Conservation (phyloP, 495 filamentous ascomycete genomes). For the Bathelium albidoporum region DNA sequence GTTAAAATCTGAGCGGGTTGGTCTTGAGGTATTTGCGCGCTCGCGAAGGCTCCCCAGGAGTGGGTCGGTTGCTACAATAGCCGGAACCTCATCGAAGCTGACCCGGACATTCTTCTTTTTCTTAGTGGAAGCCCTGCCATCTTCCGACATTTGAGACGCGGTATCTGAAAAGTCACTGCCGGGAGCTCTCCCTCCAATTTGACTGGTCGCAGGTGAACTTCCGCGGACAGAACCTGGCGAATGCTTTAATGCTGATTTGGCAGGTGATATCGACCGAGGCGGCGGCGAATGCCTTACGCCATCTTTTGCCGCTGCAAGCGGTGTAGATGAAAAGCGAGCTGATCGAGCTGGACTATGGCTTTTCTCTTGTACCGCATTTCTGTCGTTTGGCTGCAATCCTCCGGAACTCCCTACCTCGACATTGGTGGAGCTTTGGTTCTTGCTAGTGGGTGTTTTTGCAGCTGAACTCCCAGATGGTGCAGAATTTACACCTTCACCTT, state of each 20-base stretch:
- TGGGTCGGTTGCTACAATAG: background rate
- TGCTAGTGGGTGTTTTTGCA: background rate
- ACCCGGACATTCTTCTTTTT: slow-evolving; percentile 67
- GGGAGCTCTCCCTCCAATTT: slow-evolving; percentile 24
- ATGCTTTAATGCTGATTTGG: slow-evolving; percentile 76
- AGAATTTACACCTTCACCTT: slow-evolving; percentile 14
- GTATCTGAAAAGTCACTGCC: slow-evolving; percentile 52
- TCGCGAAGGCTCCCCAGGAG: background rate
- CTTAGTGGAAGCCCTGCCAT: slow-evolving; percentile 33
- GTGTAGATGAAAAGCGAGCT: slow-evolving; percentile 59
- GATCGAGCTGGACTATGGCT: slow-evolving; percentile 50
- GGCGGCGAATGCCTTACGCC: slow-evolving; percentile 62
- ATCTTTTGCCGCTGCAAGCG: slow-evolving; percentile 40
- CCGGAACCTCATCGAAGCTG: slow-evolving; percentile 58
- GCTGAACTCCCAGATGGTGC: background rate
- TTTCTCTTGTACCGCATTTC: background rate
- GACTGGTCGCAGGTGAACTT: slow-evolving; percentile 20
- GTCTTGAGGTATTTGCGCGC: background rate
- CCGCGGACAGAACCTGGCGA: slow-evolving; percentile 35
- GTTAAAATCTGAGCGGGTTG: slow-evolving; percentile 4
- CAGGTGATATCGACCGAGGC: slow-evolving; percentile 69
- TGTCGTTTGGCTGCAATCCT: background rate
- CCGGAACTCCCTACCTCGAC: background rate
- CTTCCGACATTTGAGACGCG: slow-evolving; percentile 50
- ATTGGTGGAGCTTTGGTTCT: background rate